A percentile compares a stretch with the other conserved stretches of the same genome.
phyloP scores from a whole-genome alignment of 1,139 yeast species.

The Tardiomyces digboiensis region DNA sequence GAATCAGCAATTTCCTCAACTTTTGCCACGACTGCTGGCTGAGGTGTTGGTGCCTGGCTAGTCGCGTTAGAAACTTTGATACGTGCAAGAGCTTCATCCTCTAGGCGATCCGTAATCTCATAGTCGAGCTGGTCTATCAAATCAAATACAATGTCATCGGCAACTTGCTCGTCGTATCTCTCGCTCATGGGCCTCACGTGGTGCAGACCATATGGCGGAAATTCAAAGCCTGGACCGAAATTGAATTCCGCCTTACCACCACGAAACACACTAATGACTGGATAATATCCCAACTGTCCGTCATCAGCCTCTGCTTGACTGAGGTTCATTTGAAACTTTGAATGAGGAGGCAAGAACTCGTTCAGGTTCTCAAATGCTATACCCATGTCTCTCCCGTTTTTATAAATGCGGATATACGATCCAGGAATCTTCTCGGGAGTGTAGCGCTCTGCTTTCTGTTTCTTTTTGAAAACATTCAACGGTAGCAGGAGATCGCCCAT shows the following conservation, averaged over 20 bases:
- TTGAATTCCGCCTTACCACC: slow-evolving; percentile 69
- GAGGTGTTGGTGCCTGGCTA: background rate
- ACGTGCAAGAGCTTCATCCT: slow-evolving; percentile 13
- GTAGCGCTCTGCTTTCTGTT: slow-evolving; percentile 13
- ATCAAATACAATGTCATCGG: slow-evolving; percentile 81
- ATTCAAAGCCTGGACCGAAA: slow-evolving; percentile 57
- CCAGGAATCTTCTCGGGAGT: slow-evolving; percentile 34
- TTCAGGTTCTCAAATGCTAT: slow-evolving; percentile 56
- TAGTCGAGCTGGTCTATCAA: slow-evolving; percentile 78
- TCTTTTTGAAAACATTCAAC: slow-evolving; percentile 14
- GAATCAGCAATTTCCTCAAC: slow-evolving; percentile 8
- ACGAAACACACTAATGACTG: slow-evolving; percentile 75
- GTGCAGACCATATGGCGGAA: slow-evolving; percentile 26
- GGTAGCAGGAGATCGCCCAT: slow-evolving; percentile 56
- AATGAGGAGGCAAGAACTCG: slow-evolving; percentile 72
- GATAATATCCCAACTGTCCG: slow-evolving; percentile 83
- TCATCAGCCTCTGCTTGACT: slow-evolving; percentile 47
- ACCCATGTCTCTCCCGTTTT: slow-evolving; percentile 67
- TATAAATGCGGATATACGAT: slow-evolving; percentile 56
- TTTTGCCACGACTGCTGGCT: background rate
- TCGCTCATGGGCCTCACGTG: slow-evolving; percentile 39
- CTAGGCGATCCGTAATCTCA: slow-evolving; percentile 36
- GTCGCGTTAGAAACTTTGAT: slow-evolving; percentile 20
- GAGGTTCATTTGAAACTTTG: slow-evolving; percentile 24
- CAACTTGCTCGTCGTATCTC: slow-evolving; percentile 58